Evolutionary conservation across 768 basidiomycete species (phyloP).

Genomic region (Mrakia hoshinonis): DNA sequence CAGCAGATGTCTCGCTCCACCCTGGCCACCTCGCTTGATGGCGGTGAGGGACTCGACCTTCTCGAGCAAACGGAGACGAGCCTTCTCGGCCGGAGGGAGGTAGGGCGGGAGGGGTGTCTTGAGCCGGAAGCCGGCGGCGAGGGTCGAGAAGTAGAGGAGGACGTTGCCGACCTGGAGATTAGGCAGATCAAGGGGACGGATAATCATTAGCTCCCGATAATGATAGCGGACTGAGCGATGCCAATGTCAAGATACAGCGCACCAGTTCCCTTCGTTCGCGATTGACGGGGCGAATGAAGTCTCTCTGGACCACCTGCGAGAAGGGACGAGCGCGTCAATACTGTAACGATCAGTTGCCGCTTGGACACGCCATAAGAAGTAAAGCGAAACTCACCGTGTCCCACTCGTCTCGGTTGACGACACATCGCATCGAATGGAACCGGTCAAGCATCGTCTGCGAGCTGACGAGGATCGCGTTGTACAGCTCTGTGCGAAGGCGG

Average conservation of each 20-base stretch:
- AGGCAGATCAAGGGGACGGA: too few species aligned
- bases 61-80: conserved; percentile 69
- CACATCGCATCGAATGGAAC: conserved; percentile 92
- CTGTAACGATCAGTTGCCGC: not conserved
- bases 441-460: conserved; percentile 45
- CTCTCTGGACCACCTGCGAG: conserved; percentile 61
- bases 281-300: conserved; percentile 87
- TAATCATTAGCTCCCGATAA: too few species aligned
- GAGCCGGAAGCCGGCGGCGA: conserved; percentile 68
- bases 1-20: conserved; percentile 67
- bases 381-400: conserved; percentile 16
- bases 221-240: not conserved
- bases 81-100: conserved; percentile 81
- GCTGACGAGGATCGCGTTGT: conserved; percentile 48
- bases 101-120: conserved; percentile 94
- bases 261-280: conserved; percentile 75
- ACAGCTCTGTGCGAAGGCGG: conserved; percentile 45
- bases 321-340: not conserved
- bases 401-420: conserved; percentile 91
- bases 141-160: conserved; percentile 73
- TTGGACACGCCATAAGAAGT: conserved; percentile 9
- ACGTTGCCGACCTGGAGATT: conserved; percentile 71
- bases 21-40: conserved; percentile 70
- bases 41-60: conserved; percentile 78
- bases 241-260: not conserved